Evolutionary conservation across 2,329 filamentous ascomycete species (phyloP).

Genomic region (Fusarium robinianum): DNA sequence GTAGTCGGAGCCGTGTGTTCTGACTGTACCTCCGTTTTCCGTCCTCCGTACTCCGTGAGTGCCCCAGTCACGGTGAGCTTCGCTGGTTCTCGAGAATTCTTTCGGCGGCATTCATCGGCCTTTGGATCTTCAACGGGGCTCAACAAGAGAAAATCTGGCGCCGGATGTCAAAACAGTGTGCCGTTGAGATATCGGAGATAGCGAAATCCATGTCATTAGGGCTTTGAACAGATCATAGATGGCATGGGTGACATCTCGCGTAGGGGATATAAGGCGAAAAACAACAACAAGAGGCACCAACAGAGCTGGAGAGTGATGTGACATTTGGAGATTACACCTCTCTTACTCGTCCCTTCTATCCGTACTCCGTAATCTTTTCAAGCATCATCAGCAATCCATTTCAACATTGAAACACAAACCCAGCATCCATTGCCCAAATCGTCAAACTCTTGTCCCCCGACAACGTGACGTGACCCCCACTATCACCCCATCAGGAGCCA

Average conservation of each 20-base stretch:
- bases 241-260: too few relatives aligned
- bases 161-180: conserved; percentile 6
- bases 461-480: conserved; percentile 38
- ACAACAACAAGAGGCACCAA: conserved; percentile 1
- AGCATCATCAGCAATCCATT: conserved; percentile 5
- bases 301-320: conserved; percentile 1
- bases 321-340: conserved; percentile 7
- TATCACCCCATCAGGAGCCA: conserved; percentile 31
- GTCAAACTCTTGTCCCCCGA: conserved; percentile 15
- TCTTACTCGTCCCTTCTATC: conserved; percentile 1
- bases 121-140: conserved; percentile 3
- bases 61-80: conserved; percentile 3
- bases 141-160: neutral
- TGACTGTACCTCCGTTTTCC: conserved; percentile 27
- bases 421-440: conserved; percentile 1
- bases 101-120: conserved; percentile 26
- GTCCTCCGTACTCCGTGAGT: conserved; percentile 1
- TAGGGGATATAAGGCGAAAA: conserved; percentile 8
- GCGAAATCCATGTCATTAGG: conserved; percentile 15
- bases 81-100: conserved; percentile 8
- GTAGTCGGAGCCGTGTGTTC: conserved; percentile 25
- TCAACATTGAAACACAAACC: conserved; percentile 16
- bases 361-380: too few relatives aligned
- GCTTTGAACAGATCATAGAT: too few relatives aligned
- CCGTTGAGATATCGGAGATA: neutral